Conservation (phyloP, 345 rosid species). For the Salix exigua region DNA sequence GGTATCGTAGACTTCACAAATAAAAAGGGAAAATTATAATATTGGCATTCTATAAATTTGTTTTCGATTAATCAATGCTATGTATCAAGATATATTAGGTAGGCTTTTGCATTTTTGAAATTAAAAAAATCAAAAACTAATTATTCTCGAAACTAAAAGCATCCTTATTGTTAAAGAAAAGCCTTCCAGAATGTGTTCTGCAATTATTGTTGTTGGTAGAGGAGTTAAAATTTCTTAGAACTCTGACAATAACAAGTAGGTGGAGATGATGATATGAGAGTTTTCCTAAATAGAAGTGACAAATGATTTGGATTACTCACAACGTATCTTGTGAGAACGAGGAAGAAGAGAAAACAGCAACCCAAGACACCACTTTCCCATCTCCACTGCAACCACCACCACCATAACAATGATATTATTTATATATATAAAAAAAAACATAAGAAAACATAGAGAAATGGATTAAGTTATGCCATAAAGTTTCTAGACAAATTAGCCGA, state of each 20-base stretch:
- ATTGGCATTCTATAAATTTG: neutral
- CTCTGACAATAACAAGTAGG: neutral
- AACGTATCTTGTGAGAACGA: constrained; percentile 33
- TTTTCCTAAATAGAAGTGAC: neutral
- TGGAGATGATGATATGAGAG: neutral
- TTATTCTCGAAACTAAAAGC: neutral
- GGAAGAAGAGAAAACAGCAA: constrained; percentile 37
- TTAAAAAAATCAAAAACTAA: neutral
- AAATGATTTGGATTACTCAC: constrained; percentile 24
- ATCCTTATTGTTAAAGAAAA: neutral
- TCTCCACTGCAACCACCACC: constrained; percentile 47
- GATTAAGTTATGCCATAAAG: neutral
- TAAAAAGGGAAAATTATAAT: neutral
- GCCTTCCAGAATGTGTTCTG: neutral
- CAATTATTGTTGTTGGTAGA: neutral
- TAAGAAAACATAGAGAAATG: neutral
- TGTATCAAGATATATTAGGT: neutral
- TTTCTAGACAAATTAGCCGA: neutral
- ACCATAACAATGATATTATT: neutral
- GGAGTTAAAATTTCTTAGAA: neutral
- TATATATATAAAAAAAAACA: neutral
- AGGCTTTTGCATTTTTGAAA: too few species aligned
- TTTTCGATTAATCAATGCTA: neutral
- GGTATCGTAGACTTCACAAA: too few species aligned
- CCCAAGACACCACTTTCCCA: constrained; percentile 48